These are phyloP conservation scores for Clonostachys sp. DNA, from an alignment of 2,329 filamentous ascomycete species.

Conservation along the genomic window DNA sequence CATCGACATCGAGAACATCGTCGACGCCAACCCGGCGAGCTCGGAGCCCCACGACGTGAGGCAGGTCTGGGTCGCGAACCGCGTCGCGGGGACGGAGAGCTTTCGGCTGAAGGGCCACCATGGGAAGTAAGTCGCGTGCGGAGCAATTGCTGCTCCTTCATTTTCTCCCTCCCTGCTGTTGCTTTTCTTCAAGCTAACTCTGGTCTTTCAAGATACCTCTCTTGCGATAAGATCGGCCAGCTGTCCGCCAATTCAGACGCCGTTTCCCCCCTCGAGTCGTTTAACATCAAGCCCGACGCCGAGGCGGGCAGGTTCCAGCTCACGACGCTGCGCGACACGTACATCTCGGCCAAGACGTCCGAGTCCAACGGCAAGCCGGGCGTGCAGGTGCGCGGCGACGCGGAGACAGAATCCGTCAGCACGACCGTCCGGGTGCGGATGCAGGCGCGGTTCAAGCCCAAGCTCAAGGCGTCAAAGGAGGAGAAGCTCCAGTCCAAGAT, in stretches of 20 bases:
- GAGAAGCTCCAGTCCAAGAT: slow-evolving; percentile 83
- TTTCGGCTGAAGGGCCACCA: slow-evolving; percentile 88
- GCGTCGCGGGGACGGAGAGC: slow-evolving; percentile 74
- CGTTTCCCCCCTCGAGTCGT: slow-evolving; percentile 79
- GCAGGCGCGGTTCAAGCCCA: slow-evolving; percentile 92
- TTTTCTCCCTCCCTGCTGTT: slow-evolving; percentile 1
- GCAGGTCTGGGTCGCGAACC: slow-evolving; percentile 91
- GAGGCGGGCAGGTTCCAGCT: slow-evolving; percentile 71
- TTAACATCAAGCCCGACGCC: slow-evolving; percentile 59
- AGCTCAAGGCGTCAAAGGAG: slow-evolving; percentile 72
- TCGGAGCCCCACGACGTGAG: slow-evolving; percentile 94
- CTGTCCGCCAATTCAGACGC: slow-evolving; percentile 76
- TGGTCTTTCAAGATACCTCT: slow-evolving; percentile 60
- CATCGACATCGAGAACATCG: slow-evolving; percentile 77
- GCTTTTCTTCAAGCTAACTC: slow-evolving; percentile 2
- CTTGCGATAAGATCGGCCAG: slow-evolving; percentile 78
- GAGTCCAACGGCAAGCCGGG: slow-evolving; percentile 17
- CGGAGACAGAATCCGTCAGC: slow-evolving; percentile 59
- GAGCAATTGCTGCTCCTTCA: not conserved
- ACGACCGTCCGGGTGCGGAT: slow-evolving; percentile 80
- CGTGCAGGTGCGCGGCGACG: slow-evolving; percentile 70
- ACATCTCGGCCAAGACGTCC: slow-evolving; percentile 38
- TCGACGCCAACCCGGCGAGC: slow-evolving; percentile 75
- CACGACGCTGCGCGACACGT: slow-evolving; percentile 68
- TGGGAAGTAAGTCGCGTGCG: slow-evolving; percentile 55